phyloP scores from a whole-genome alignment of 1,139 yeast genomes.

The Geotrichum restrictum region DNA sequence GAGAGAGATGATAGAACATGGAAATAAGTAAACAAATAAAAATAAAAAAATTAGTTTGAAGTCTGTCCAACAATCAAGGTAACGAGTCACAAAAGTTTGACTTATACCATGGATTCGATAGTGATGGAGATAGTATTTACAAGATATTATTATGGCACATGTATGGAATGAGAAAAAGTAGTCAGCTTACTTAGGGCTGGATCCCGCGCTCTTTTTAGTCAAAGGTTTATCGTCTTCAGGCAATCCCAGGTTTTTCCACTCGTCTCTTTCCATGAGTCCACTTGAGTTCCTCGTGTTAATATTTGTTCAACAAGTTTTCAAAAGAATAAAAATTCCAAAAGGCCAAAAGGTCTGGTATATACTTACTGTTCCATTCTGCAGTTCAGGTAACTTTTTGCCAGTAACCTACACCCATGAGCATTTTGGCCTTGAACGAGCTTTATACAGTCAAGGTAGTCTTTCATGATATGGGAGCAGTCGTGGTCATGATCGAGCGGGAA shows the following conservation, averaged over 20 bases:
- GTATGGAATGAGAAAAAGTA: too few relatives aligned
- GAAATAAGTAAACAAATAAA: neutral
- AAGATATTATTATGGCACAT: constrained; percentile 1
- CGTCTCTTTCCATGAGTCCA: constrained; percentile 76
- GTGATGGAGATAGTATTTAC: neutral
- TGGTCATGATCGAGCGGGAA: constrained; percentile 90
- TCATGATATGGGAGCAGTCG: constrained; percentile 77
- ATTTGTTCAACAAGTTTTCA: neutral
- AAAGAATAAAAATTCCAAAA: neutral
- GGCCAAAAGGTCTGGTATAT: neutral
- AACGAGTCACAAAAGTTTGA: neutral
- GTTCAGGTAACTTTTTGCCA: constrained; percentile 75
- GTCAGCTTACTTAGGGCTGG: too few relatives aligned
- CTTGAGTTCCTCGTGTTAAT: constrained; percentile 18
- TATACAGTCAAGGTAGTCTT: constrained; percentile 71
- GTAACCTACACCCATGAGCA: constrained; percentile 80
- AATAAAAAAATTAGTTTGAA: neutral
- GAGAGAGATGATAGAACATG: neutral
- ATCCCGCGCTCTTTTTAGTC: neutral
- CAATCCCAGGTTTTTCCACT: constrained; percentile 79
- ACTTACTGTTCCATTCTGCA: constrained; percentile 79
- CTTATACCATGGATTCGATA: too few relatives aligned
- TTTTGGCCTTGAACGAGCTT: constrained; percentile 74
- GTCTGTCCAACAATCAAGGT: neutral
- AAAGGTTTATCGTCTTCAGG: constrained; percentile 54